phyloP scores from a whole-genome alignment of 2,329 filamentous ascomycete genomes.

The Drechslerella coelobrocha region DNA sequence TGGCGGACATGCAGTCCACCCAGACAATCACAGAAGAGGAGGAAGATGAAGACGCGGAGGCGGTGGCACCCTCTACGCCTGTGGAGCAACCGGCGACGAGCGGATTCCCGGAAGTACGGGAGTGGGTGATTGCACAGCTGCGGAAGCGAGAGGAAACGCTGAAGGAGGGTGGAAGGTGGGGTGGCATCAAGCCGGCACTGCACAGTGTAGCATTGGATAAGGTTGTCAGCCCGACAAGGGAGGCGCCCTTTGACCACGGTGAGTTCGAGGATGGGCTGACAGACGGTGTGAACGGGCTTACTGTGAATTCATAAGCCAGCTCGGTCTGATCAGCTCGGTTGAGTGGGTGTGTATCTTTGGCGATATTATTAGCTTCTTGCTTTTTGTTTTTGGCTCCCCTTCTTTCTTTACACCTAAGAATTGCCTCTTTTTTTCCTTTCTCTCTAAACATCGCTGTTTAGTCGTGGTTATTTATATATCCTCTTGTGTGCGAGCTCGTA shows the following conservation, averaged over 20 bases:
- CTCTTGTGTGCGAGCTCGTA: conserved; percentile 1
- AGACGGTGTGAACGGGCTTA: conserved; percentile 28
- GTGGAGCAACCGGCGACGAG: conserved; percentile 58
- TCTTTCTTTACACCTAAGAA: background rate
- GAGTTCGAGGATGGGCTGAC: conserved; percentile 29
- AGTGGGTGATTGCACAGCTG: conserved; percentile 79
- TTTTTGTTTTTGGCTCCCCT: background rate
- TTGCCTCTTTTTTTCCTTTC: background rate
- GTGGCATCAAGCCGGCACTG: conserved; percentile 74
- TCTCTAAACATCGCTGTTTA: background rate
- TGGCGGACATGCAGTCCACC: conserved; percentile 76
- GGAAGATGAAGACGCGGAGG: conserved; percentile 62
- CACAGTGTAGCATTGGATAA: conserved; percentile 85
- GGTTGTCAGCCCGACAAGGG: conserved; percentile 63
- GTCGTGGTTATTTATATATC: conserved; percentile 4
- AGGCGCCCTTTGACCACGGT: conserved; percentile 14
- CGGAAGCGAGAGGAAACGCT: conserved; percentile 69
- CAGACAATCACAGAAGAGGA: conserved; percentile 75
- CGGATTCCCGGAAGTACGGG: conserved; percentile 82
- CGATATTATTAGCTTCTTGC: background rate
- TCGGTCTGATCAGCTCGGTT: too few species aligned
- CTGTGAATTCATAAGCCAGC: conserved; percentile 42
- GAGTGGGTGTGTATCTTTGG: background rate
- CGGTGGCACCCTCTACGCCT: conserved; percentile 60
- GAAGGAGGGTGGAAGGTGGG: conserved; percentile 59